phyloP scores from a whole-genome alignment of 2,329 filamentous ascomycete genomes.

The Westerdykella aurantiaca region DNA sequence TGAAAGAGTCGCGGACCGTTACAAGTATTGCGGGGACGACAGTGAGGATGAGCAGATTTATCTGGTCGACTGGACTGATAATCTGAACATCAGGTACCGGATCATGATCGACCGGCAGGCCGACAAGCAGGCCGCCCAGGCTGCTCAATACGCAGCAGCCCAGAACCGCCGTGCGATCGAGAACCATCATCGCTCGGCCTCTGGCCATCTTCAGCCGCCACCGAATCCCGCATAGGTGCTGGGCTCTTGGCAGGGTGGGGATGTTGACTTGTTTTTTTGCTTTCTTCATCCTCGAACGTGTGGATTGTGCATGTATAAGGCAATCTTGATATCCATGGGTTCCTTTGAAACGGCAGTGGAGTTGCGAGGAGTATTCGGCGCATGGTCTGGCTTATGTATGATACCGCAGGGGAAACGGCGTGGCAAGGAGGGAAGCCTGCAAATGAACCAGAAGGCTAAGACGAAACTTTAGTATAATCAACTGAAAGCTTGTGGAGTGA shows the following conservation, averaged over 20 bases:
- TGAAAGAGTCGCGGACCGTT: conserved; percentile 42
- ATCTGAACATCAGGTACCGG: conserved; percentile 53
- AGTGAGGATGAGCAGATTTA: conserved; percentile 71
- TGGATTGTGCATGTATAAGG: conserved; percentile 17
- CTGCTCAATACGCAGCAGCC: conserved; percentile 11
- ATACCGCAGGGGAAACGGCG: neutral
- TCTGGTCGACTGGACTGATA: conserved; percentile 64
- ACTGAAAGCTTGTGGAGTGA: too few species aligned
- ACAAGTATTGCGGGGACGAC: conserved; percentile 83
- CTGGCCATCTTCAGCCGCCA: conserved; percentile 32
- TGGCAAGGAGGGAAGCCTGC: too few species aligned
- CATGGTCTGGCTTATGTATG: neutral
- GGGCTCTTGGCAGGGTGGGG: neutral
- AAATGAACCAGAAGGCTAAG: too few species aligned
- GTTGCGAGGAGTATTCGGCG: too few species aligned
- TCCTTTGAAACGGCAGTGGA: neutral
- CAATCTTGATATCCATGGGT: conserved; percentile 26
- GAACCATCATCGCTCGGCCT: conserved; percentile 33
- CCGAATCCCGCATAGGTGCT: conserved; percentile 13
- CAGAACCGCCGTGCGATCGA: conserved; percentile 27
- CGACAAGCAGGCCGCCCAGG: conserved; percentile 32
- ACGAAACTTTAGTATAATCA: too few species aligned
- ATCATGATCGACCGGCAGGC: conserved; percentile 44
- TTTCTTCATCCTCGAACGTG: conserved; percentile 10
- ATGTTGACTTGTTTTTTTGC: conserved; percentile 3